Conservation (phyloP, 2,329 filamentous ascomycete species). For the Neofusicoccum ribis region DNA sequence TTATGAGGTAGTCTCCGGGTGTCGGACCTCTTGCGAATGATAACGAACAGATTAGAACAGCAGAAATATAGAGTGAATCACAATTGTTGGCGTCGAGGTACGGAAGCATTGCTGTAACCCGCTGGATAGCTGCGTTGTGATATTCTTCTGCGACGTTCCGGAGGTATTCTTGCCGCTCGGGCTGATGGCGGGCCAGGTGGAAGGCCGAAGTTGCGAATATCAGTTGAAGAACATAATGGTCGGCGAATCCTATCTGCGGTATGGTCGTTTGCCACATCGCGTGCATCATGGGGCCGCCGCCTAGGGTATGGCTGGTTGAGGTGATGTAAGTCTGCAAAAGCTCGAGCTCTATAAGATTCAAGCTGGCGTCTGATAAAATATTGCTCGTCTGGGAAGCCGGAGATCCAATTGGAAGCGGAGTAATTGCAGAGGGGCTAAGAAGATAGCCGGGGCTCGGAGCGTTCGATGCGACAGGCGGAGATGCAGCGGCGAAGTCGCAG, state of each 20-base stretch:
- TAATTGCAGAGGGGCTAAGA: neutral
- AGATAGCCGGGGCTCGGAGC: neutral
- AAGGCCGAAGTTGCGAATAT: constrained; percentile 47
- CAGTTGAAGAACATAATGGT: constrained; percentile 41
- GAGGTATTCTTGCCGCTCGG: neutral
- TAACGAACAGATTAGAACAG: neutral
- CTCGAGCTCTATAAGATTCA: constrained; percentile 31
- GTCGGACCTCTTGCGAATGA: neutral
- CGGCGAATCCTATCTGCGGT: constrained; percentile 24
- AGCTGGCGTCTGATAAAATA: neutral
- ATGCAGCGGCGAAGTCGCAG: constrained; percentile 28
- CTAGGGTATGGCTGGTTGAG: constrained; percentile 28
- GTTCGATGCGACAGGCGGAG: neutral
- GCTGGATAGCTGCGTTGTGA: neutral
- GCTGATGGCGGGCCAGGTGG: constrained; percentile 33
- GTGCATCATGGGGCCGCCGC: constrained; percentile 22
- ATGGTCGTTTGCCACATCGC: constrained; percentile 24
- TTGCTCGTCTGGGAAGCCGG: neutral
- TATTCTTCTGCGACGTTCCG: neutral
- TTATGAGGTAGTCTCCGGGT: constrained; percentile 1
- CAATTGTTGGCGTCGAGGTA: neutral
- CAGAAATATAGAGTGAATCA: neutral
- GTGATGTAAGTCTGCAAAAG: constrained; percentile 34
- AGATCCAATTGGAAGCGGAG: constrained; percentile 4
- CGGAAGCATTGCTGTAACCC: neutral